A percentile compares a stretch with the other conserved stretches of the same genome.
Conservation (phyloP, 495 filamentous ascomycete genomes). For the Penicillium malachiteum region DNA sequence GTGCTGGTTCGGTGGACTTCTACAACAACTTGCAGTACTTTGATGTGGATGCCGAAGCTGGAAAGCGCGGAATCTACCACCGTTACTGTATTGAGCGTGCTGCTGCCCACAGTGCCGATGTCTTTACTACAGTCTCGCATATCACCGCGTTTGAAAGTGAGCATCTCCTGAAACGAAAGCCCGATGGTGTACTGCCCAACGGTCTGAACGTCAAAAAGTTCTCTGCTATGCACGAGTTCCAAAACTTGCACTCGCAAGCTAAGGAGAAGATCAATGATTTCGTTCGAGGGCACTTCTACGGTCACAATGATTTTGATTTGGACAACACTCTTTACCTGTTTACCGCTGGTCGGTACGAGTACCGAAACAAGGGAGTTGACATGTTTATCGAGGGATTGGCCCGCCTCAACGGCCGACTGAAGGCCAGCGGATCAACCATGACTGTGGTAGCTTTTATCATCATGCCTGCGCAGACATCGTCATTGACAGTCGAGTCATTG, state of each 20-base stretch:
- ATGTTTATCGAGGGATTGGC: constrained; percentile 99
- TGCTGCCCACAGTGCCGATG: constrained; percentile 85
- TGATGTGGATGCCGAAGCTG: constrained; percentile 93
- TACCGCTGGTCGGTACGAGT: constrained; percentile 95
- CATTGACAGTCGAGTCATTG: constrained; percentile 90
- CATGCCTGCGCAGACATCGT: constrained; percentile 97
- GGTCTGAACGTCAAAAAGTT: constrained; percentile 99
- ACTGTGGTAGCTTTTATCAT: constrained; percentile 99
- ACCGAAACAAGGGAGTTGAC: constrained; percentile 96
- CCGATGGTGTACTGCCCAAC: constrained; percentile 93
- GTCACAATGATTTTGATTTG: constrained; percentile 93
- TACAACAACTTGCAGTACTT: constrained; percentile 99
- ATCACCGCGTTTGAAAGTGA: constrained; percentile 98
- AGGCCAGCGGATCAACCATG: constrained; percentile 78
- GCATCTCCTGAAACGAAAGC: constrained; percentile 95
- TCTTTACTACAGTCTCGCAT: constrained; percentile 98
- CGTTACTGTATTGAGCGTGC: constrained; percentile 97
- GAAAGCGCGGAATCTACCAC: constrained; percentile 98
- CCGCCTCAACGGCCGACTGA: constrained; percentile 89
- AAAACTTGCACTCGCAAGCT: constrained; percentile 92
- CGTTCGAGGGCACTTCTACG: constrained; percentile 96
- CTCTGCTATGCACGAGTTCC: constrained; percentile 97
- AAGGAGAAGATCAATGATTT: constrained; percentile 99
- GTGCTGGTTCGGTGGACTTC: constrained; percentile 96
- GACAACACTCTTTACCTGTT: constrained; percentile 99